Evolutionary conservation across 257 asterid genomes (phyloP).

Genomic region (Voacanga thouarsii): DNA sequence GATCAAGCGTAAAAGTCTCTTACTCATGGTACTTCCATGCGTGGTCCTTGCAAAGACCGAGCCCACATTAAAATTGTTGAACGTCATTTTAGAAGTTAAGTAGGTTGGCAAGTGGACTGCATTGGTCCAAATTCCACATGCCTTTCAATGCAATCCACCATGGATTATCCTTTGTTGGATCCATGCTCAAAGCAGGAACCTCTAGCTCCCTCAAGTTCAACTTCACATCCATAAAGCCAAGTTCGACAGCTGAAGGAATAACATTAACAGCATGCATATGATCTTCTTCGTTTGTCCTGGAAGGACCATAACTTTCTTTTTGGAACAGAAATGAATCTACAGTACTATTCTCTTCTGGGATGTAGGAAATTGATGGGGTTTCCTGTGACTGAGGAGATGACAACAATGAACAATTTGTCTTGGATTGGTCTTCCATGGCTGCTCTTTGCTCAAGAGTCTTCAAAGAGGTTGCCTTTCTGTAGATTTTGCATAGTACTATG

Average conservation of each 20-base stretch:
- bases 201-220: neutral
- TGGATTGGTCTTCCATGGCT: constrained; percentile 38
- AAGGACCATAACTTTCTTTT: neutral
- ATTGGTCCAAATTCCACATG: constrained; percentile 11
- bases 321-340: neutral
- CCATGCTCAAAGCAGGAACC: neutral
- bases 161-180: neutral
- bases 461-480: constrained; percentile 66
- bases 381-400: neutral
- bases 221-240: neutral
- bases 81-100: constrained; percentile 3
- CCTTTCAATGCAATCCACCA: constrained; percentile 11
- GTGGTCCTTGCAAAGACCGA: too few relatives aligned
- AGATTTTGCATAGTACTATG: constrained; percentile 57
- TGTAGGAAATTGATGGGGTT: neutral
- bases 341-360: neutral
- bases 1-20: neutral
- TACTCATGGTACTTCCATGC: neutral
- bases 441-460: constrained; percentile 68
- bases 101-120: constrained; percentile 10
- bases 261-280: neutral
- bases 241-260: neutral
- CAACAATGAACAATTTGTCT: neutral
- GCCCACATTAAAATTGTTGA: neutral
- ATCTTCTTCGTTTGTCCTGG: constrained; percentile 7